Conservation (phyloP, 2,329 filamentous ascomycete species). For the Stagonosporopsis vannaccii region DNA sequence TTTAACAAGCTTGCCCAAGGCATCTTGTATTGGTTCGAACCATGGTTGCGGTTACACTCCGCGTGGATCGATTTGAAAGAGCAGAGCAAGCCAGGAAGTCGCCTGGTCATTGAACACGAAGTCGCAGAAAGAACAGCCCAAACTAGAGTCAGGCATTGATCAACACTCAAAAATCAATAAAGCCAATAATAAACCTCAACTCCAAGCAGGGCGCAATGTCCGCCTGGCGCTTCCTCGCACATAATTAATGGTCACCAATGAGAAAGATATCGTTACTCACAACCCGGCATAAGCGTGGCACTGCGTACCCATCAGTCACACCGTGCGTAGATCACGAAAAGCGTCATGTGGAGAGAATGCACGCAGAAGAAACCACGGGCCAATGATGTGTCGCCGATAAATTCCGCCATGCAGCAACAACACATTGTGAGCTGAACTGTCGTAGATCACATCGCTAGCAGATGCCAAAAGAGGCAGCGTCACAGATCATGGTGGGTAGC, state of each 20-base stretch:
- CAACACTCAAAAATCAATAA: background rate
- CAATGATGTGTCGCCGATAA: constrained; percentile 8
- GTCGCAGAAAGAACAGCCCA: background rate
- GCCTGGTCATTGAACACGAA: background rate
- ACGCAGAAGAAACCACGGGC: background rate
- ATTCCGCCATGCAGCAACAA: constrained; percentile 13
- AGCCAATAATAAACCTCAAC: background rate
- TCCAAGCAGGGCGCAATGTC: background rate
- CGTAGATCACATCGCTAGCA: constrained; percentile 7
- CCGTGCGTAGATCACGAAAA: background rate
- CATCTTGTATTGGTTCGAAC: background rate
- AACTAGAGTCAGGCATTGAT: background rate
- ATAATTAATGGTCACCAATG: background rate
- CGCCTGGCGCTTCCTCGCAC: background rate
- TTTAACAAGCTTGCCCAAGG: background rate
- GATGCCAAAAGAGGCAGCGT: constrained; percentile 2
- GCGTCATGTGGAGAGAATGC: constrained; percentile 4
- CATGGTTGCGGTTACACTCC: background rate
- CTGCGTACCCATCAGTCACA: background rate
- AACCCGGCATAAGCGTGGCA: background rate
- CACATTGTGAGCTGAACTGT: constrained; percentile 11
- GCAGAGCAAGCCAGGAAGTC: background rate
- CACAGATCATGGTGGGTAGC: background rate
- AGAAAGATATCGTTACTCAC: background rate
- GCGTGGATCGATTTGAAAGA: background rate